phyloP scores from a whole-genome alignment of 768 basidiomycete species.

The Rhodocollybia butyracea region DNA sequence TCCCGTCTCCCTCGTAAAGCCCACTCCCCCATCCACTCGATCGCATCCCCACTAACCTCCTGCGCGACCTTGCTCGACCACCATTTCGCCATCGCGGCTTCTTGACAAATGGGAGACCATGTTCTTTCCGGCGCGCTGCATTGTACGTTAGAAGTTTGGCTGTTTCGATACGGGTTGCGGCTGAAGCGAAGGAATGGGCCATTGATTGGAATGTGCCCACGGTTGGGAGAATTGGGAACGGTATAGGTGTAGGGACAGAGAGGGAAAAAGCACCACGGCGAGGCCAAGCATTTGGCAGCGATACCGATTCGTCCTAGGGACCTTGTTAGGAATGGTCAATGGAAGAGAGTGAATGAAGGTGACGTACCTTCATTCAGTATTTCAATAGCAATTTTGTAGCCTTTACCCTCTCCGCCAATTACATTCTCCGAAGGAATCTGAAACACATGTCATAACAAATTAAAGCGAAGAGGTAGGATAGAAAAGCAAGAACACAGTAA shows the following conservation, averaged over 20 bases:
- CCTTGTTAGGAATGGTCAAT: background rate
- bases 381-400: slow-evolving; percentile 97
- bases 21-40: slow-evolving; percentile 97
- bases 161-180: slow-evolving; percentile 85
- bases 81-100: slow-evolving; percentile 98
- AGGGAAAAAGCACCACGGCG: slow-evolving; percentile 95
- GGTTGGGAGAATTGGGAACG: slow-evolving; percentile 93
- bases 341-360: background rate
- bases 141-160: slow-evolving; percentile 94
- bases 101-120: slow-evolving; percentile 80
- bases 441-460: background rate
- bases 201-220: slow-evolving; percentile 96
- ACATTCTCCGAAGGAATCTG: slow-evolving; percentile 74
- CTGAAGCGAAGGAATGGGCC: slow-evolving; percentile 90
- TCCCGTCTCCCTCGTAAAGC: slow-evolving; percentile 90
- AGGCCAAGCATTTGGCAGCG: slow-evolving; percentile 99
- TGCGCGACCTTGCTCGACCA: slow-evolving; percentile 89
- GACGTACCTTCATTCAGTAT: slow-evolving; percentile 84
- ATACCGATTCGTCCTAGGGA: slow-evolving; percentile 86
- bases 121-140: slow-evolving; percentile 92
- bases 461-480: too few relatives aligned
- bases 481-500: too few relatives aligned
- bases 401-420: slow-evolving; percentile 87
- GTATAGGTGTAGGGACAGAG: slow-evolving; percentile 92
- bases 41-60: slow-evolving; percentile 81